phyloP scores from a whole-genome alignment of 2,329 filamentous ascomycete species.

The Dothiorella sarmentorum region DNA sequence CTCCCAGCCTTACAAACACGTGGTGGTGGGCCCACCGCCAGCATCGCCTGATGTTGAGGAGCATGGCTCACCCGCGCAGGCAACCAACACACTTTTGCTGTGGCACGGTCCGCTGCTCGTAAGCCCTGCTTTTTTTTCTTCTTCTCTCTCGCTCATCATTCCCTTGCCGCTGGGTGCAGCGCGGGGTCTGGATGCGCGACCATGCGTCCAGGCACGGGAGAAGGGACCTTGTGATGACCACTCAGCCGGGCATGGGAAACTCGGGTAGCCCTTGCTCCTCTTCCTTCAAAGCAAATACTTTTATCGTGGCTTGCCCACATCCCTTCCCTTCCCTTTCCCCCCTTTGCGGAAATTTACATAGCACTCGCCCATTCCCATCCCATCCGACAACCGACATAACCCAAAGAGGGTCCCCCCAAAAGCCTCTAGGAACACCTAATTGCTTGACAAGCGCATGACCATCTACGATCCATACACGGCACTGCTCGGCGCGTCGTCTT shows the following conservation, averaged over 20 bases:
- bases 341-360: no score
- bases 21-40: conserved; percentile 14
- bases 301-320: no score
- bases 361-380: background rate
- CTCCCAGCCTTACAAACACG: conserved; percentile 9
- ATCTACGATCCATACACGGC: conserved; percentile 16
- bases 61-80: background rate
- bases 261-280: no score
- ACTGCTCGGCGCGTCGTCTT: background rate
- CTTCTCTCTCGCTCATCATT: background rate
- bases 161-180: no score
- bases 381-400: no score
- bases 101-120: conserved; percentile 1
- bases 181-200: no score
- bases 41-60: conserved; percentile 14
- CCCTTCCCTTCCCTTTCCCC: no score
- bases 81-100: background rate
- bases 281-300: no score
- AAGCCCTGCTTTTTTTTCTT: conserved; percentile 11
- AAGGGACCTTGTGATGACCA: no score
- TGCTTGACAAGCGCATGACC: conserved; percentile 1
- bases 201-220: no score
- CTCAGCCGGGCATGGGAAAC: no score
- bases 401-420: background rate
- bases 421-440: background rate